Base-by-base conservation (phyloP, 768 basidiomycete genomes). In the Dentipellis sp. region DNA sequence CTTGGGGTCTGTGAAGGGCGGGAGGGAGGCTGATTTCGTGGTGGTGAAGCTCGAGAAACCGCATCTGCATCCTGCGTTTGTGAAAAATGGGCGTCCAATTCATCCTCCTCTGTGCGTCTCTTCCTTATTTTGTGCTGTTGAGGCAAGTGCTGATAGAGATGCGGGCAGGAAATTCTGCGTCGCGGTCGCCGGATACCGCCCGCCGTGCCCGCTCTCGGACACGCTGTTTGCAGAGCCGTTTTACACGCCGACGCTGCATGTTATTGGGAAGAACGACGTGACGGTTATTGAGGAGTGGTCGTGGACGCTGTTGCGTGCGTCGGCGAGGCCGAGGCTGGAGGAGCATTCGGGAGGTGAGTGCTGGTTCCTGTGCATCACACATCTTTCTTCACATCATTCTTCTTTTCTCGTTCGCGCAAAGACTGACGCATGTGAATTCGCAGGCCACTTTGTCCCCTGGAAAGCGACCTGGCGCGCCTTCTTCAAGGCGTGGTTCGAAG, bases 371-470 rank as follows among this genome's bases (percentile, higher is more conserved):
- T 16, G 12, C 22, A 2, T 1, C 29, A 12, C 14, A 1, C 52
- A 23, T 22, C 36, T 35, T 21, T 29, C 11, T 35, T 39, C 23
- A 42, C 14, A 12, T 35, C 48, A 49, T 12, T 21, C 17, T 50
- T 40, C 49, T 49, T 46, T 21, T 55, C n/a, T n/a, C n/a, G n/a
- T n/a, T n/a, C n/a, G n/a, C n/a, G n/a, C n/a, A n/a, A n/a, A 49
- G 47, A 16, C 16, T 34, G 14, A 9, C 12, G 47, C 38, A 50
- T 21, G 42, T 29, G 53, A 12, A n/a, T n/a, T n/a, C n/a, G 6
- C 62, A 91, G 90, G 89, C 8, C 91, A 94, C 67, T 90, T 91
- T 62, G 82, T 93, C 3, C 91, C 91, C 1, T 84, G 83, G 11
- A 88, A 86, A 62, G 80, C 78, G 1, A 76, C 71, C 45, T 94